Evolutionary conservation across 2,329 filamentous ascomycete genomes (phyloP), one percentile per base, ranked within the genome.

Genomic region (Leptographium galeiforme): DNA sequence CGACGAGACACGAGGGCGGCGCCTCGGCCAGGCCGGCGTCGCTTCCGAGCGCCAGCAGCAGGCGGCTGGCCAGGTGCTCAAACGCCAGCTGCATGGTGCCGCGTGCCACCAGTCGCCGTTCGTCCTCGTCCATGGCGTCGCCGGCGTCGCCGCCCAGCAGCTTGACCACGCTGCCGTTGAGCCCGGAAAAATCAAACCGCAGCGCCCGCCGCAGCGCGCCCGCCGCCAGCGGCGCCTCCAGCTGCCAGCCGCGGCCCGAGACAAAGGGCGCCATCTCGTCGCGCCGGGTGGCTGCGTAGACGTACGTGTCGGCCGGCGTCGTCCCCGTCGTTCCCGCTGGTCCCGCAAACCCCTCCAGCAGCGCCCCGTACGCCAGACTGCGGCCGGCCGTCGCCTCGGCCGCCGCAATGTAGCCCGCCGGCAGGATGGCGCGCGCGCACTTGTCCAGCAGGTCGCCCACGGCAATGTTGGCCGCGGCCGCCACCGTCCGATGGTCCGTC

Each of bases 401-500:
- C 1, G 65, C 64, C 18, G 74, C 68, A 25, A 91, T 66, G 4
- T 82, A 58, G 0, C 73, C 66, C 0, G 68, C 32, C 0, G 90
- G 91, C 0, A 97, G 68, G 54, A 96, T 80, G 16, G 76, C 73
- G 48, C 93, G 81, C 8, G 88, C 89, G 54, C 82, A 77, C 68
- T 97, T 95, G 72, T 98, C 93, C 38, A 98, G 72, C 61, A 87
- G 81, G 67, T 95, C 88, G 49, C 93, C 93, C 55, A 96, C 72
- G n/a, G 93, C 89, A 57, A 90, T 82, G 67, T 94, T 89, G n/a
- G 68, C 69, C 0, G 86, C 85, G 16, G 78, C 73, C 18, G 85
- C 89, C 32, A 97, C 69, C 55, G 94, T 79, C 48, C 72, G 70
- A 67, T 97, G 91, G 32, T 82, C 72, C 32, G 75, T 80, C 2